Evolutionary conservation across 2,329 filamentous ascomycete species (phyloP), one percentile per base, ranked within the genome.

Genomic region (Aspergillus transmontanensis): DNA sequence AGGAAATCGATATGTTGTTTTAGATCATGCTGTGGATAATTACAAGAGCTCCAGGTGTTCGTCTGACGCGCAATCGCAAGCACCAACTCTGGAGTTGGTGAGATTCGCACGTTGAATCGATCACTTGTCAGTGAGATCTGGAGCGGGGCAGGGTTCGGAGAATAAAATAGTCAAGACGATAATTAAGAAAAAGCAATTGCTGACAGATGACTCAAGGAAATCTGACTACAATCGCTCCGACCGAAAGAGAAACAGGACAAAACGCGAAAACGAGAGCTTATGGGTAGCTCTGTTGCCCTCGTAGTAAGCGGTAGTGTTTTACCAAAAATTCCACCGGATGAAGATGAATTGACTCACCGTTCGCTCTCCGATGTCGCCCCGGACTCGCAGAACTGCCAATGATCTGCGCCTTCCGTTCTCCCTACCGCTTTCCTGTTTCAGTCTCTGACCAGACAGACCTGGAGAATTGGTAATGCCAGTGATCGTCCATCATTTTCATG

Each of bases 361-460:
- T 68, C 66, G 65, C 66, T 53, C 64, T 64, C 62, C 66, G 66
- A 64, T 65, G 61, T 66, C 66, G 66, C 64, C 58, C 55, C 57
- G 39, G 59, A 34, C 36, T 58, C 23, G 32, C 21, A 23, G 39
- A 41, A 26, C 34, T 51, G 48, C 48, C 48, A 26, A 21, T 28
- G 45, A 11, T 53, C 53, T 43, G 16, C 30, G 7, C 19, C n/a
- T 14, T 16, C 51, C 26, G 23, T 46, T 16, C 32, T n/a, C 28
- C 36, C 19, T 19, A 60, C 26, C 50, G 21, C 30, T 55, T 39
- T 16, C 43, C 19, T 1, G 19, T 45, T 41, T 39, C 4, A 21
- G 32, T 55, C 26, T 23, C 14, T 53, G n/a, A 7, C 34, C 36
- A 56, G 11, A 48, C 12, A 23, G 23, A 48, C 28, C 12, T 14